phyloP scores from a whole-genome alignment of 176 grass and related monocot genomes.

The Paspalum notatum region DNA sequence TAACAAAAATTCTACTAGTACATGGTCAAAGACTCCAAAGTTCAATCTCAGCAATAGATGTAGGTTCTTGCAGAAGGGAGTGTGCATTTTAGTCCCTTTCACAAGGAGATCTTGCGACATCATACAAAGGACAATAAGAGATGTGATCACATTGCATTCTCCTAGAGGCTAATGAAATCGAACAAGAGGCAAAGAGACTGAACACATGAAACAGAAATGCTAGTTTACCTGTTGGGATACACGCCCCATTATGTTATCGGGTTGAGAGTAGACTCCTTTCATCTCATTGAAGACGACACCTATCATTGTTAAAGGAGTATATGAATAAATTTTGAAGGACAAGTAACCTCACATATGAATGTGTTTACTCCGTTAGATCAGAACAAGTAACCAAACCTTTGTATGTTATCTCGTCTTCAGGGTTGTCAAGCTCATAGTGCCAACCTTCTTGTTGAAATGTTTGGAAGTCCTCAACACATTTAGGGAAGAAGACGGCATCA shows the following conservation, averaged over 20 bases:
- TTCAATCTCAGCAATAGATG: slow-evolving; percentile 27
- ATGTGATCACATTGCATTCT: neutral
- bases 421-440: slow-evolving; percentile 97
- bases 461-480: slow-evolving; percentile 91
- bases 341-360: neutral
- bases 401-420: slow-evolving; percentile 92
- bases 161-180: slow-evolving; percentile 12
- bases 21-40: neutral
- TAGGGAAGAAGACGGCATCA: slow-evolving; percentile 97
- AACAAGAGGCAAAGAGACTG: neutral
- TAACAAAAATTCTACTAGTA: neutral
- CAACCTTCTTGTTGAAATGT: slow-evolving; percentile 99
- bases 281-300: slow-evolving; percentile 99
- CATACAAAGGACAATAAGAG: slow-evolving; percentile 4
- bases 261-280: slow-evolving; percentile 99
- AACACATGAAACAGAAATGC: slow-evolving; percentile 30
- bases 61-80: slow-evolving; percentile 11
- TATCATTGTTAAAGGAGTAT: slow-evolving; percentile 45
- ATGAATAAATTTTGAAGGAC: slow-evolving; percentile 20
- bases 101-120: slow-evolving; percentile 9
- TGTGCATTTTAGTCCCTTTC: slow-evolving; percentile 12
- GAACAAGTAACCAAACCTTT: slow-evolving; percentile 66
- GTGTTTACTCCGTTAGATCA: slow-evolving; percentile 32
- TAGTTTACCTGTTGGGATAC: slow-evolving; percentile 72
- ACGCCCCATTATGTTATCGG: slow-evolving; percentile 91